A percentile compares a stretch with the other conserved stretches of the same genome.
phyloP scores from a whole-genome alignment of 1,139 yeast species.

The Zhuliangozyma blackwelliae region DNA sequence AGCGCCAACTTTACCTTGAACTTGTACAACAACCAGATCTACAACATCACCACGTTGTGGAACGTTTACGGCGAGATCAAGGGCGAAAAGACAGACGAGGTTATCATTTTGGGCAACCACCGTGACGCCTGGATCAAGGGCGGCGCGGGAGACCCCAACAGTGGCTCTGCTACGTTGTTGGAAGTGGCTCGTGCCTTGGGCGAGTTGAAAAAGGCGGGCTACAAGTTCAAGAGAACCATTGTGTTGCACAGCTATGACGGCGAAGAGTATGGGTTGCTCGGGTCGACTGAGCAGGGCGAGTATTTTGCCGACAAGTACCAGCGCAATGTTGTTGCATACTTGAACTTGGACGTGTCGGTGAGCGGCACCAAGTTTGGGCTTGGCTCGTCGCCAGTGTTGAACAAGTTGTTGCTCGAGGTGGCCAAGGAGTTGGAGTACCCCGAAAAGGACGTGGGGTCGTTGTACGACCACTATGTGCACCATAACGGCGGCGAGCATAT shows the following conservation, averaged over 20 bases:
- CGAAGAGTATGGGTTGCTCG: slow-evolving; percentile 46
- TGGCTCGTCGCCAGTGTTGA: slow-evolving; percentile 39
- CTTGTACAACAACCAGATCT: slow-evolving; percentile 39
- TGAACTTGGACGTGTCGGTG: slow-evolving; percentile 40
- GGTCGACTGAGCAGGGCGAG: slow-evolving; percentile 47
- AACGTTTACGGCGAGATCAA: slow-evolving; percentile 45
- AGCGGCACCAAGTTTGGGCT: slow-evolving; percentile 30
- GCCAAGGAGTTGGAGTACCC: slow-evolving; percentile 47
- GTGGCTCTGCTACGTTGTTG: slow-evolving; percentile 40
- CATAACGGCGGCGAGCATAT: slow-evolving; percentile 28
- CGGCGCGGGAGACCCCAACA: slow-evolving; percentile 48
- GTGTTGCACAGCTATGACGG: slow-evolving; percentile 43
- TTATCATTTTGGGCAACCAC: slow-evolving; percentile 44
- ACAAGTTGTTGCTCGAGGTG: slow-evolving; percentile 26
- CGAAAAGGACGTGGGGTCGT: slow-evolving; percentile 31
- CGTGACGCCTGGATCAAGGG: slow-evolving; percentile 55
- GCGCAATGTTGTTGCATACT: slow-evolving; percentile 40
- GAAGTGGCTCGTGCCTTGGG: slow-evolving; percentile 46
- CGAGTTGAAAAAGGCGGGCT: slow-evolving; percentile 40
- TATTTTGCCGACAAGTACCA: slow-evolving; percentile 31
- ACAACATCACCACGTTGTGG: slow-evolving; percentile 39
- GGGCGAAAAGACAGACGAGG: slow-evolving; percentile 38
- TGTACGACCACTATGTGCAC: slow-evolving; percentile 56
- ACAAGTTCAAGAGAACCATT: slow-evolving; percentile 38
- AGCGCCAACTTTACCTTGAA: slow-evolving; percentile 44